Conservation (phyloP, 2,329 filamentous ascomycete genomes). For the Hymenoscyphus albidus region DNA sequence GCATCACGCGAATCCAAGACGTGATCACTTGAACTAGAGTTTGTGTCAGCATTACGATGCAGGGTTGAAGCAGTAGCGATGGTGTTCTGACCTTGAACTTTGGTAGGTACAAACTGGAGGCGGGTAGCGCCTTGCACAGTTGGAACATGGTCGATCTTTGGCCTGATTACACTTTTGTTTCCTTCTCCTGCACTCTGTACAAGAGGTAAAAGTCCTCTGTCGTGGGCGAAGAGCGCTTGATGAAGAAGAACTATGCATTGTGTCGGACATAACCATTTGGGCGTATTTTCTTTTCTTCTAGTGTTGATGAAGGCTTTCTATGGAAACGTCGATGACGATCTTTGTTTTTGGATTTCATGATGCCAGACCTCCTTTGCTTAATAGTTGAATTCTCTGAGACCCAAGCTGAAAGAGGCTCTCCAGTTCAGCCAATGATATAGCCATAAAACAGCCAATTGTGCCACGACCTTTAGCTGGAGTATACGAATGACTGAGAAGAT, state of each 20-base stretch:
- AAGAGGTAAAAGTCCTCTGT: constrained; percentile 26
- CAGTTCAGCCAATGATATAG: constrained; percentile 19
- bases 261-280: constrained; percentile 16
- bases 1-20: constrained; percentile 12
- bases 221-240: constrained; percentile 20
- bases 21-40: constrained; percentile 18
- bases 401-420: constrained; percentile 12
- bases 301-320: constrained; percentile 2
- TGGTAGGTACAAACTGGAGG: constrained; percentile 24
- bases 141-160: constrained; percentile 27
- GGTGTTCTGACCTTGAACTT: constrained; percentile 20
- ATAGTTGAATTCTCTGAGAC: constrained; percentile 10
- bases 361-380: constrained; percentile 13
- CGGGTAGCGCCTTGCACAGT: constrained; percentile 25
- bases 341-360: constrained; percentile 14
- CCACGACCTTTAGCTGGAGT: constrained; percentile 19
- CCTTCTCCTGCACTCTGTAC: constrained; percentile 26
- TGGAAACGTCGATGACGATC: constrained; percentile 6
- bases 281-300: background rate
- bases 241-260: constrained; percentile 22
- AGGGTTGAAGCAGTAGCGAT: background rate
- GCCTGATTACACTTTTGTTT: constrained; percentile 30
- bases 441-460: constrained; percentile 17
- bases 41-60: constrained; percentile 11
- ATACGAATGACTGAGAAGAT: constrained; percentile 14